Base-by-base conservation (phyloP, 2,329 filamentous ascomycete species). In the Neopestalotiopsis sp. region DNA sequence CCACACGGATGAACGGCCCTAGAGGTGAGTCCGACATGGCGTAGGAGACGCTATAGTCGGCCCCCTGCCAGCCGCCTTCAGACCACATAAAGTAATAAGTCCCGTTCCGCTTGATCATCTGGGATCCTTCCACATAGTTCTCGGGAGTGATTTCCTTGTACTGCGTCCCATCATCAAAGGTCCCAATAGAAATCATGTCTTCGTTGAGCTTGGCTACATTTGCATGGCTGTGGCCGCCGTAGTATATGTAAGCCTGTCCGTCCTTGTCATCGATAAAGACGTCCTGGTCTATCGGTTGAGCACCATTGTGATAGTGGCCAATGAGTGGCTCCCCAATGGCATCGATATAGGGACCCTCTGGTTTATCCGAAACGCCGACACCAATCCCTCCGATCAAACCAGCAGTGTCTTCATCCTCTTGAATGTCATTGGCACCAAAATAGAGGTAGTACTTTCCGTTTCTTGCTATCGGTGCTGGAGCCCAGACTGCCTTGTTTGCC, bases 371-470 rank as follows among this genome's bases (percentile, higher is more conserved):
- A 4, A 78, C 76, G 0, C 78, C 82, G 0, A 84, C 82, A 2
- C 82, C 82, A 17, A 84, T 83, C 3, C 82, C 82, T 5, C 80
- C 81, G 1, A 82, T 74, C 13, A 72, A 62, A 6, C 76, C 76
- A 7, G 66, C 62, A 32, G 69, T 73, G 3, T 74, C 71, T 52
- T 77, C 75, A 30, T 74, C 74, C 58, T 76, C 74, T 32, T 81
- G 81, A 59, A 84, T 82, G 67, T 86, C 84, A 52, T 85, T 86
- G 45, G 84, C 84, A 58, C 78, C 82, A 71, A 86, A 86, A 74
- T 86, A 86, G 66, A 86, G 78, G 71, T 82, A 86, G 73, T 85
- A 86, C 56, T 79, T 82, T 12, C 81, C 82, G 69, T 84, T 78
- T 42, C 83, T 79, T 14, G 71, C 71, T 45, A 83, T 78, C 13